These are phyloP conservation scores for Penstemon eatonii DNA, from an alignment of 257 asterid species.

Conservation along the genomic window DNA sequence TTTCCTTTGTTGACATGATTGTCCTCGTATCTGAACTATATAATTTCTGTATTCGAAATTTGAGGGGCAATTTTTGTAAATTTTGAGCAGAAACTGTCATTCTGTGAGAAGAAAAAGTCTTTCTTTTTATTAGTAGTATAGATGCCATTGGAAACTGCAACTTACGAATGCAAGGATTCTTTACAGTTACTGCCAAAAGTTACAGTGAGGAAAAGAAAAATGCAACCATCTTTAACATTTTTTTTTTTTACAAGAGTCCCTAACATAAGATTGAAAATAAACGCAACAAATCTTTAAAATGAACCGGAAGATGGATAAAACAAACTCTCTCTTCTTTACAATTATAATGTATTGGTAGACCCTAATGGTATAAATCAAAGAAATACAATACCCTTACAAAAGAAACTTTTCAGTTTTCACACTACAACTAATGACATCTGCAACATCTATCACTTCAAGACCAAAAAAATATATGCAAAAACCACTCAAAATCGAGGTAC, in stretches of 20 bases:
- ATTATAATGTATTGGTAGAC: conserved; percentile 13
- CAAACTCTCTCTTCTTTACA: conserved; percentile 17
- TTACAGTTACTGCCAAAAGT: not conserved
- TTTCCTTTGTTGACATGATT: no score
- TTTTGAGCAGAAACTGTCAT: no score
- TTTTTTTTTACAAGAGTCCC: not conserved
- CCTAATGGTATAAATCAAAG: not conserved
- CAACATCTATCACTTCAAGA: conserved; percentile 39
- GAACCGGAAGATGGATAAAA: not conserved
- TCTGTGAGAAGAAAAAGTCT: no score
- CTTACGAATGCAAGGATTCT: no score
- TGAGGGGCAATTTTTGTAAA: no score
- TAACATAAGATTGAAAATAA: not conserved
- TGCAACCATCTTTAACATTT: no score
- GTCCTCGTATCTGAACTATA: no score
- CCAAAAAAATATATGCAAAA: conserved; percentile 42
- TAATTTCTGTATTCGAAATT: no score
- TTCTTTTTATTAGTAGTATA: no score
- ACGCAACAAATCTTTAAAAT: not conserved
- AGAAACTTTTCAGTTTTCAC: conserved; percentile 30
- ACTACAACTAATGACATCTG: conserved; percentile 28
- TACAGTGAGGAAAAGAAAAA: not conserved
- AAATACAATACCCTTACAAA: conserved; percentile 25
- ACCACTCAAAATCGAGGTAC: conserved; percentile 34
- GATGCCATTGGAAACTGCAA: no score